Base-by-base conservation (phyloP, 495 filamentous ascomycete genomes). In the Talaromyces nanjingensis region DNA sequence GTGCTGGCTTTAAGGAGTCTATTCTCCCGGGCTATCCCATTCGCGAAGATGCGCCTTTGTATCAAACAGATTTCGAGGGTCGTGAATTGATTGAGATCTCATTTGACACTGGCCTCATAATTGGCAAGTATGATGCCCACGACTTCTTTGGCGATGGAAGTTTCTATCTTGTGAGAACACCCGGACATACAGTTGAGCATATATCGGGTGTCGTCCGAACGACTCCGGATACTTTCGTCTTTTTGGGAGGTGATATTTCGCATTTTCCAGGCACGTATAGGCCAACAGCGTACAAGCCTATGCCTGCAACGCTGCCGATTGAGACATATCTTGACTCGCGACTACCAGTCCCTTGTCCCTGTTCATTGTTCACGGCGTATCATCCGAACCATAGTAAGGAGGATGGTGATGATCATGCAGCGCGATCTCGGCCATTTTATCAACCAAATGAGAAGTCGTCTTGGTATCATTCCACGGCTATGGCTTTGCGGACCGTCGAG, bases 211-310 rank as follows among this genome's bases (percentile, higher is more conserved):
- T 76, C 18, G 70, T 67, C 9, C 70, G 73, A 31, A 74, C 73
- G 20, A 72, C 67, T 5, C 47, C 65, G 14, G 60, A 55, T 25
- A 63, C 60, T 6, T 62, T 65, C 27, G 64, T 68, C 42, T 71
- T 69, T 58, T 52, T 72, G 7, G 70, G 66, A 22, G 70, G 63
- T 27, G 69, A 72, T 60, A 53, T 63, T 59, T 65, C 64, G n/a
- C 70, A 72, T 62, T 79, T 83, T 65, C 67, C 69, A 3, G 82
- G 80, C 45, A 75, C 78, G 64, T 71, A 86, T 27, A 70, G 84
- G 4, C 85, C 83, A 0, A 76, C 74, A 18, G 59, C 64, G 12
- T 80, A 72, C 57, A 68, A 77, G 5, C 82, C 82, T 1, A 63
- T 87, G 22, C 84, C 84, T 0, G 59, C 67, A 3, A 64, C 68